Evolutionary conservation across 2,329 filamentous ascomycete genomes (phyloP).

Genomic region (Ceratocystis cubensis): DNA sequence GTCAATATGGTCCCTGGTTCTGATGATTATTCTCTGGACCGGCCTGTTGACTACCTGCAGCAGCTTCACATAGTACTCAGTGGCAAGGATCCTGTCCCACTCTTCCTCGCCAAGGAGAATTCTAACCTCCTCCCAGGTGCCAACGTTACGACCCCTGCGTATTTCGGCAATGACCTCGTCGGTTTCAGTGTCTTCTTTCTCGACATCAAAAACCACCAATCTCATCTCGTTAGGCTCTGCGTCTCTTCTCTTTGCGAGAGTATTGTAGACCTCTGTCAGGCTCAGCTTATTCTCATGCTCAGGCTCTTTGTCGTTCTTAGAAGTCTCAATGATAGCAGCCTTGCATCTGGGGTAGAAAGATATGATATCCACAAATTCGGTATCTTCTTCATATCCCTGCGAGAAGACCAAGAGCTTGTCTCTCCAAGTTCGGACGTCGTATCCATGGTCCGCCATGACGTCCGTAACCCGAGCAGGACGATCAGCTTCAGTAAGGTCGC

Average conservation of each 20-base stretch:
- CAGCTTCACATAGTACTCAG: not conserved
- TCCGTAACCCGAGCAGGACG: too few species aligned
- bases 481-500: too few species aligned
- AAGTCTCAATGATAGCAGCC: not conserved
- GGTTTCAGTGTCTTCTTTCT: not conserved
- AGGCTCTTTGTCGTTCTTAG: not conserved
- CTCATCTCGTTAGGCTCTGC: not conserved
- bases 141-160: not conserved
- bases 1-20: not conserved
- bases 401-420: too few species aligned
- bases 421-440: too few species aligned
- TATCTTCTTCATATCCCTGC: not conserved
- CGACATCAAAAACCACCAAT: not conserved
- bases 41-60: not conserved
- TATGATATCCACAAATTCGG: not conserved
- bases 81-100: not conserved
- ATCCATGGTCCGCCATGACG: fast-evolving
- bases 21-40: not conserved
- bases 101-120: not conserved
- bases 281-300: not conserved
- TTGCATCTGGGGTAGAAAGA: not conserved
- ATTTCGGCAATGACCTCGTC: not conserved
- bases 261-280: not conserved
- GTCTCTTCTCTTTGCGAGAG: not conserved
- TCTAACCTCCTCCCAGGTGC: not conserved